Conservation (phyloP, 2,329 filamentous ascomycete species). For the Verticillium nubilum region DNA sequence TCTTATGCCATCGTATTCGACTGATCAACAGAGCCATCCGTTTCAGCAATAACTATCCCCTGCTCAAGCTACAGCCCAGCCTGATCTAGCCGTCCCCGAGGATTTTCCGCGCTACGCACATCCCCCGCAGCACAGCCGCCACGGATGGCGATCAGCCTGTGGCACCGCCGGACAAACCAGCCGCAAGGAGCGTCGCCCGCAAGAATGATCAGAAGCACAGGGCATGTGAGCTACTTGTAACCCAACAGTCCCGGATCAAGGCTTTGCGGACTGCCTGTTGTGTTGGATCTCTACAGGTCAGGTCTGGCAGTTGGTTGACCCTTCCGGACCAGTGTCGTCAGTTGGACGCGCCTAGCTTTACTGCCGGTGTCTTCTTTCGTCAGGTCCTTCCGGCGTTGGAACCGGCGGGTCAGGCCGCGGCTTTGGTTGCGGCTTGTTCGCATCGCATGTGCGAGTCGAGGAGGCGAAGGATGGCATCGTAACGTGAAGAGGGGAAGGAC, state of each 20-base stretch:
- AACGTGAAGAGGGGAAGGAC: not conserved
- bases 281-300: not conserved
- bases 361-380: constrained; percentile 7
- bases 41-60: not conserved
- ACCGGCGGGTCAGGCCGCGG: constrained; percentile 23
- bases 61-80: not conserved
- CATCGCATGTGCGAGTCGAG: constrained; percentile 1
- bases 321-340: not conserved
- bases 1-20: not conserved
- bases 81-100: not conserved
- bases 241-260: not conserved
- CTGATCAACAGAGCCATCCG: not conserved
- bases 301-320: not conserved
- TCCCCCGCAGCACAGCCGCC: not conserved
- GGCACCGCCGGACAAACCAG: not conserved
- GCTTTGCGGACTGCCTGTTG: not conserved
- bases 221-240: not conserved
- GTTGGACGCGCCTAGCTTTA: not conserved
- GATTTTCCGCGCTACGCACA: not conserved
- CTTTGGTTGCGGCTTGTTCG: constrained; percentile 20
- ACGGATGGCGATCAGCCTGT: not conserved
- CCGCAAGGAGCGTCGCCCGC: not conserved
- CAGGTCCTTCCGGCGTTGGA: constrained; percentile 19
- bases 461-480: not conserved
- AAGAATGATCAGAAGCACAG: not conserved